Conservation (phyloP, 345 rosid species). For the Camelina neglecta region DNA sequence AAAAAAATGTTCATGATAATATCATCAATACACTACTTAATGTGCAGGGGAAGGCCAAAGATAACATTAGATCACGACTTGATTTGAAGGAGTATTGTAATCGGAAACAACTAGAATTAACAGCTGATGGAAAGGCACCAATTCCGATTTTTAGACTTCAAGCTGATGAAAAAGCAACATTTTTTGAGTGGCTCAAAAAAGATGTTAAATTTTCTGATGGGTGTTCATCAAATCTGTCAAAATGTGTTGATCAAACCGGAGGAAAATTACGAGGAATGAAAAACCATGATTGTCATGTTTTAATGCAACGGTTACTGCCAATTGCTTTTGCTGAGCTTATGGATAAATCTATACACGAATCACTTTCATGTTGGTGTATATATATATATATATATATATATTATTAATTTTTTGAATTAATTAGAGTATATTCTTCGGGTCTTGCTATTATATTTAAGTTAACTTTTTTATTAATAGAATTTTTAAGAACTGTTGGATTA, state of each 20-base stretch:
- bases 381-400: no score
- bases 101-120: background rate
- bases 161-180: background rate
- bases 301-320: background rate
- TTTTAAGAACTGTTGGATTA: no score
- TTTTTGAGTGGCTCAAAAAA: background rate
- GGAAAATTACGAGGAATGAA: conserved; percentile 9
- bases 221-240: background rate
- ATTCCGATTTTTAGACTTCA: conserved; percentile 1
- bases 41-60: background rate
- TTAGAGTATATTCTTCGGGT: no score
- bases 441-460: no score
- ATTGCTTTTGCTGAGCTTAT: conserved; percentile 3
- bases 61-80: background rate
- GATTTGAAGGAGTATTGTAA: conserved; percentile 6
- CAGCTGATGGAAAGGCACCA: conserved; percentile 10
- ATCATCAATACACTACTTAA: background rate
- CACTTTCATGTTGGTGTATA: background rate
- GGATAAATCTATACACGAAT: background rate
- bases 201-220: conserved; percentile 25
- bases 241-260: background rate
- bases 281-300: conserved; percentile 12
- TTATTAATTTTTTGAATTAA: background rate
- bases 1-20: background rate
- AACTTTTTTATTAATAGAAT: no score